Base-by-base conservation (phyloP, 768 basidiomycete genomes). In the Daedaleopsis sinensis region DNA sequence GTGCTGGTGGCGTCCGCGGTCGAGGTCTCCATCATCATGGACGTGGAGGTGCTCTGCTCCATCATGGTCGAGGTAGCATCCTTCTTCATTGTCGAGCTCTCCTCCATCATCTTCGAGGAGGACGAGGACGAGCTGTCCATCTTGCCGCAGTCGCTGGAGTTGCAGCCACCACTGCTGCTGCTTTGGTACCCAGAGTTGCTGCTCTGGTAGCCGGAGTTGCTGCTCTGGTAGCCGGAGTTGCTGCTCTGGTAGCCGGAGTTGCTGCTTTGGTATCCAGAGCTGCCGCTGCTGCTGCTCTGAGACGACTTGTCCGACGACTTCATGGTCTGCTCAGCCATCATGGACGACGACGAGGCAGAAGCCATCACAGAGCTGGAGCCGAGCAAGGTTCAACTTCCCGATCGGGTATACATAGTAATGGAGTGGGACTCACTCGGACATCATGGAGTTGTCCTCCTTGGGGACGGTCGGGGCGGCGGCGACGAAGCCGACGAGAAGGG, bases 401-500 rank as follows among this genome's bases (percentile, higher is more conserved):
- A 49, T 27, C 13, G 47, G 23, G 47, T 21, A 49, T 23, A 24
- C 47, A 11, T 3, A 19, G 11, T 6, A 27, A 23, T 11, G 36
- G 46, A 57, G 49, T 39, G 59, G n/a, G 38, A 47, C 23, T 10
- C 15, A 42, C 46, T 48, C 46, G 48, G 48, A 50, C 50, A 36
- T 57, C 12, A n/a, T 55, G 52, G 79, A 71, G 66, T 76, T 78
- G 57, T 78, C 79, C 39, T 49, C 13, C n/a, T 51, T 42, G 48
- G 48, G 78, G 77, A 52, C 75, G 75, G 57, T 32, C 27, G 27
- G 83, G 52, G 78, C 71, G 55, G 84, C 88, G 32, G 79, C 74
- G 36, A 78, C 79, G 43, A 85, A 68, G 70, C 80, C 78, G 62
- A 83, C 82, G 58, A 85, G 74, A 63, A 89, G 71, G 57, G 80